Conservation (phyloP, 2,329 filamentous ascomycete genomes). For the Neopestalotiopsis sp. region DNA sequence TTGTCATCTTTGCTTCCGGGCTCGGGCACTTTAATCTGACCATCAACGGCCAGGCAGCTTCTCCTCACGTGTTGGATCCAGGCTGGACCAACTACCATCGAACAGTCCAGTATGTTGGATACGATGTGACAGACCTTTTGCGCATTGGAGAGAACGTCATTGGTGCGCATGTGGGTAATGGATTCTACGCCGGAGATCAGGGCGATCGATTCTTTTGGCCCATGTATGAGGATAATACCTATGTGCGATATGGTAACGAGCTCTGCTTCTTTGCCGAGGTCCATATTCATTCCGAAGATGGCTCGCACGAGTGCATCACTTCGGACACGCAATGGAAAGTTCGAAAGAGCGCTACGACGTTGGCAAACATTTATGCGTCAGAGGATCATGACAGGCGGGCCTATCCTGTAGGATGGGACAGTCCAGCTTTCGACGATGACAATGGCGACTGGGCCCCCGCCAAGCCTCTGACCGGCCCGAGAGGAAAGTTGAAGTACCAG, state of each 20-base stretch:
- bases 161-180: conserved; percentile 48
- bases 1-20: conserved; percentile 43
- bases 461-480: conserved; percentile 44
- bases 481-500: conserved; percentile 45
- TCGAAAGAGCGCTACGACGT: conserved; percentile 43
- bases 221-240: conserved; percentile 48
- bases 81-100: conserved; percentile 47
- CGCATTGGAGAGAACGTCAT: conserved; percentile 42
- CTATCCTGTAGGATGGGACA: conserved; percentile 43
- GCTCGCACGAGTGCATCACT: conserved; percentile 40
- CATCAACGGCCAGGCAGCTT: conserved; percentile 40
- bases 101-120: conserved; percentile 48
- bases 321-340: conserved; percentile 44
- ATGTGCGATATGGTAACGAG: conserved; percentile 44
- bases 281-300: conserved; percentile 43
- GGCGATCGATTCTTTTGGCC: conserved; percentile 49
- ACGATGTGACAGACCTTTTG: conserved; percentile 45
- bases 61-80: conserved; percentile 42
- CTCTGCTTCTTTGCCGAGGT: conserved; percentile 47
- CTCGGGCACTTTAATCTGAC: conserved; percentile 46
- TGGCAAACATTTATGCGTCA: conserved; percentile 47
- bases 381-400: conserved; percentile 42
- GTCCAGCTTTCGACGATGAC: background rate
- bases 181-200: conserved; percentile 50
- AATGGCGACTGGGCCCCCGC: conserved; percentile 35